A percentile compares a stretch with the other conserved stretches of the same genome.
These are phyloP conservation scores for Macrolepiota albuminosa DNA, from an alignment of 768 basidiomycete species.

Conservation along the genomic window DNA sequence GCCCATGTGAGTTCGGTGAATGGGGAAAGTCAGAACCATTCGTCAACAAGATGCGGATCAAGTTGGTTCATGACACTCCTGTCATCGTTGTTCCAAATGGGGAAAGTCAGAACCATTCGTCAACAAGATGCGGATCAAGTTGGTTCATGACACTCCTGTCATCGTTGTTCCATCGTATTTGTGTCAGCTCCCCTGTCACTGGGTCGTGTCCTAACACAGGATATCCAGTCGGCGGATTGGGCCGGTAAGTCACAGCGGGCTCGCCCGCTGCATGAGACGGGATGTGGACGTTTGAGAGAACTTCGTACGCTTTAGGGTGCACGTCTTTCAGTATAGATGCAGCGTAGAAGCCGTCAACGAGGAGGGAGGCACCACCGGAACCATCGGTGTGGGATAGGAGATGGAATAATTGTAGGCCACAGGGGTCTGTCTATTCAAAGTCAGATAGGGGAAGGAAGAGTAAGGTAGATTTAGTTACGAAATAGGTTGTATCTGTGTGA, in stretches of 20 bases:
- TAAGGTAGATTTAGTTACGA: conserved; percentile 35
- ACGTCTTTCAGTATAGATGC: conserved; percentile 73
- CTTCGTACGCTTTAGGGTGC: conserved; percentile 63
- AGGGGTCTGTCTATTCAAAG: conserved; percentile 72
- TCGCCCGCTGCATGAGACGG: conserved; percentile 92
- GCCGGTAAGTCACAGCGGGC: conserved; percentile 45
- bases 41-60: conserved; percentile 56
- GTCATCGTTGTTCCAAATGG: conserved; percentile 87
- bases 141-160: conserved; percentile 80
- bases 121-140: conserved; percentile 55
- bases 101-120: conserved; percentile 53
- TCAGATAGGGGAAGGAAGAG: conserved; percentile 1
- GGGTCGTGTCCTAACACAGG: conserved; percentile 71
- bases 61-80: conserved; percentile 73
- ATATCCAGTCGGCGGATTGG: conserved; percentile 54
- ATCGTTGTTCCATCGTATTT: conserved; percentile 93
- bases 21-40: conserved; percentile 45
- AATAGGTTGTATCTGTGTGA: conserved; percentile 71
- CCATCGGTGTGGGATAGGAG: conserved; percentile 81
- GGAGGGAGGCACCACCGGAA: conserved; percentile 80
- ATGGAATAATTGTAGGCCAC: conserved; percentile 95
- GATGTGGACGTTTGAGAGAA: conserved; percentile 64
- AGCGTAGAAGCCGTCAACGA: conserved; percentile 94
- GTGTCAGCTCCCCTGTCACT: conserved; percentile 53
- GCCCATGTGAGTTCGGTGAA: not conserved